Base-by-base conservation (phyloP, 768 basidiomycete species). In the Rhodosporidiobolus sp. region DNA sequence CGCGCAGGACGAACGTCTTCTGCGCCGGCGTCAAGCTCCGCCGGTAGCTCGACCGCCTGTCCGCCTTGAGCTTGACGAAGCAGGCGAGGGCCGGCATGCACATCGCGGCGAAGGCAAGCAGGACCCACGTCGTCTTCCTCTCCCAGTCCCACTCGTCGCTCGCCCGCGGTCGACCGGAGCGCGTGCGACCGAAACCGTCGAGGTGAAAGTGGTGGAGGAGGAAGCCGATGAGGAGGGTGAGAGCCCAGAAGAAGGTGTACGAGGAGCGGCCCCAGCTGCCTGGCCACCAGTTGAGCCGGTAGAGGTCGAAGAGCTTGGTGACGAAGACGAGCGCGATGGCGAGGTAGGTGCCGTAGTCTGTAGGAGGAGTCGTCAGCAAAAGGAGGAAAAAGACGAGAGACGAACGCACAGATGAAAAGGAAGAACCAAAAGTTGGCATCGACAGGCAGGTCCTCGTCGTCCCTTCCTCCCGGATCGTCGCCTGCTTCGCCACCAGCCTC, bases 381-480 rank as follows among this genome's bases (percentile, higher is more conserved):
- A 63, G 64, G 14, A 9, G 6, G 4, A 48, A 26, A 32, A 10
- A 61, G 35, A 28, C 3, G 14, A 2, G 3, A 48, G 30, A 5
- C 24, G 4, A 22, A 65, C 77, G 67, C 66, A 68, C 55, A 82
- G 76, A 79, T 80, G 54, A 81, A 70, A 24, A 83, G 75, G 75
- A 83, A 83, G 77, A 82, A 83, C 63, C 78, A 80, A 61, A 83
- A 84, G 70, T 82, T 83, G 45, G 81, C 80, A 62, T 84, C 83
- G 30, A 82, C 74, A 1, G 82, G 82, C 24, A 81, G 67, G 16
- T 70, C 72, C 5, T 62, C 66, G 4, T 74, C 69, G 16, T 22
- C 70, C 57, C 62, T 9, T 72, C 65, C 0, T 43, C 56, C 58
- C 53, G 19, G 30, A 14, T 19, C n/a, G n/a, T 30, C 45, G 24